Percentiles rank a stretch among this genome's conserved stretches.
These are phyloP conservation scores for Neurospora terricola DNA, from an alignment of 495 filamentous ascomycete genomes.

Conservation along the genomic window DNA sequence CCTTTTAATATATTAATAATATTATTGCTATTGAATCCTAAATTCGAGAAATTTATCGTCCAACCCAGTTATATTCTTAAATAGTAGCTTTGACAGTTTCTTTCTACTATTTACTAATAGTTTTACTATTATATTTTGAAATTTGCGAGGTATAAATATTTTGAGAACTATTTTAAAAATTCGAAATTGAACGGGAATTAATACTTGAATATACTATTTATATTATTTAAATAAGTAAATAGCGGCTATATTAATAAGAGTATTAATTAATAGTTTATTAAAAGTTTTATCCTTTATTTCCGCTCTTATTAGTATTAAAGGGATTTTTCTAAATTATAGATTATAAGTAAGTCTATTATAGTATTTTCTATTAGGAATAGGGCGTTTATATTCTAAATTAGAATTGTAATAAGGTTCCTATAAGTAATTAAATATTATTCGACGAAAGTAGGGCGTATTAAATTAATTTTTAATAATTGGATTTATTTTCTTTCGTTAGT, in stretches of 20 bases:
- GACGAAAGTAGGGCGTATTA: neutral
- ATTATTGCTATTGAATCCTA: neutral
- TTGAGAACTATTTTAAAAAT: neutral
- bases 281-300: too few species aligned
- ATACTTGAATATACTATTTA: neutral
- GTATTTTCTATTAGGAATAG: neutral
- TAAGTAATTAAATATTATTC: neutral
- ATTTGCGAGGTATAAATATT: neutral
- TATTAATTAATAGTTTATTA: too few species aligned
- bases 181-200: neutral
- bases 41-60: neutral
- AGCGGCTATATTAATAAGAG: neutral
- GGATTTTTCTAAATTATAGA: neutral
- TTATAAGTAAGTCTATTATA: neutral
- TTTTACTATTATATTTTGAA: neutral
- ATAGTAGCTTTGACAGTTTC: neutral
- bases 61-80: neutral
- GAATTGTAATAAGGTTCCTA: neutral
- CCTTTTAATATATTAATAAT: neutral
- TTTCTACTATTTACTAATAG: neutral
- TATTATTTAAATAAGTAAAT: neutral
- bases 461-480: too few species aligned
- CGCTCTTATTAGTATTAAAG: neutral
- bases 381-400: neutral
- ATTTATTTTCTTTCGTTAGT: neutral